Evolutionary conservation across 257 asterid species (phyloP), one percentile per base, ranked within the genome.

Genomic region (Gentiana macrophylla): DNA sequence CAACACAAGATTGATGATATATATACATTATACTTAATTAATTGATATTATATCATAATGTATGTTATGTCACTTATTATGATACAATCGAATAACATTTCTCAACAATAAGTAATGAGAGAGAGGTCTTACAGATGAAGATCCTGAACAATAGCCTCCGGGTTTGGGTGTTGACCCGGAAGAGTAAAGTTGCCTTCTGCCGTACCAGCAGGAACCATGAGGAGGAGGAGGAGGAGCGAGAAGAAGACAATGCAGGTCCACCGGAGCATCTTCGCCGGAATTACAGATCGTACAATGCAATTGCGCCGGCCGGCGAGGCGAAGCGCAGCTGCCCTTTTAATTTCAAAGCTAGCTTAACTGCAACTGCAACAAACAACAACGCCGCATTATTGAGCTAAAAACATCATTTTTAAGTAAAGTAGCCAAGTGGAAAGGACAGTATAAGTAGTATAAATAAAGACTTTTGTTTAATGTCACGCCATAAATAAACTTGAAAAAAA

Each of bases 131-230:
- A 77, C 83, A 77, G 62, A 1, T 70, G 78, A 44, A 77, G 52
- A 43, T 77, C 70, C 53, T 60, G 68, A 61, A 57, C 83, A 12
- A 77, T 77, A 34, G 70, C 59, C 41, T 77, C 79, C 37, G 83
- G 83, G 63, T 62, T 59, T 34, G 83, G 75, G 50, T 77, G 83
- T 33, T 77, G 83, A 32, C 77, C 79, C 9, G 83, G 77, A 15
- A 77, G 79, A 66, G 79, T 77, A 34, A 70, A 38, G 67, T 72
- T 69, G 47, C 51, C 55, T 11, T 43, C 36, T 52, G 24, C 10
- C 8, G 66, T 62, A 33, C 71, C 49, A 12, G 4, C 62, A 13
- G 64, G 48, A 5, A 56, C 24, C 1, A 46, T 57, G 37, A 64
- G 48, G 51, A 57, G 44, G 8, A 69, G 51, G 3, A 52, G 51